Evolutionary conservation across 345 rosid species (phyloP).

Genomic region (Pugionium cornutum): DNA sequence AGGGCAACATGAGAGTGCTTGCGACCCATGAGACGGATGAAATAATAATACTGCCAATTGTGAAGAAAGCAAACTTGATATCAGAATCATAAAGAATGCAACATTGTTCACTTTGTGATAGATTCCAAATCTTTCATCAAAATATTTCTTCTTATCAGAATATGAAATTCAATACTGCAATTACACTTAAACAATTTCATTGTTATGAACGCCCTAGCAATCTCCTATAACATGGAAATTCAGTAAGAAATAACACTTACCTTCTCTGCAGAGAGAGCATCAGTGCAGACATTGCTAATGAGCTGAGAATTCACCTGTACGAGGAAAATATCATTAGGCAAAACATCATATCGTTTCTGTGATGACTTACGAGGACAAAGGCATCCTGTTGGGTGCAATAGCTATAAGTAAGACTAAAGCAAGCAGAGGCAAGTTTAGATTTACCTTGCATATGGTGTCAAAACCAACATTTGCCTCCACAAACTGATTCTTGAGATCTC

Average conservation of each 20-base stretch:
- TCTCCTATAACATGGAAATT: slow-evolving; percentile 7
- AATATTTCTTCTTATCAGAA: slow-evolving; percentile 12
- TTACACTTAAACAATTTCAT: background rate
- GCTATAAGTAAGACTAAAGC: slow-evolving; percentile 19
- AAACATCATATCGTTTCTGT: background rate
- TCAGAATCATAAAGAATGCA: slow-evolving; percentile 20
- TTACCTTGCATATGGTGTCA: slow-evolving; percentile 97
- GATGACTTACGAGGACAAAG: background rate
- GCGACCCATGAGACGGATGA: slow-evolving; percentile 97
- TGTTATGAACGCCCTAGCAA: background rate
- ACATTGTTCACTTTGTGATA: background rate
- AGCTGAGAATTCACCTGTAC: slow-evolving; percentile 94
- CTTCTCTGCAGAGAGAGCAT: slow-evolving; percentile 99
- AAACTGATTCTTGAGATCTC: slow-evolving; percentile 95
- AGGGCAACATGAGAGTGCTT: slow-evolving; percentile 95
- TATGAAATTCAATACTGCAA: slow-evolving; percentile 8
- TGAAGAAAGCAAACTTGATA: background rate
- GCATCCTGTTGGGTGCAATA: slow-evolving; percentile 19
- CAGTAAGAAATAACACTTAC: slow-evolving; percentile 38
- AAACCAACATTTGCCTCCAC: slow-evolving; percentile 97
- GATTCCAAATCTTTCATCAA: slow-evolving; percentile 18
- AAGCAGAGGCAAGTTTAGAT: background rate
- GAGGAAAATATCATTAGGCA: slow-evolving; percentile 19
- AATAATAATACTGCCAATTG: slow-evolving; percentile 81
- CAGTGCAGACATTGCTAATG: slow-evolving; percentile 95